Conservation (phyloP, 768 basidiomycete species). For the Tylopilus balloui region DNA sequence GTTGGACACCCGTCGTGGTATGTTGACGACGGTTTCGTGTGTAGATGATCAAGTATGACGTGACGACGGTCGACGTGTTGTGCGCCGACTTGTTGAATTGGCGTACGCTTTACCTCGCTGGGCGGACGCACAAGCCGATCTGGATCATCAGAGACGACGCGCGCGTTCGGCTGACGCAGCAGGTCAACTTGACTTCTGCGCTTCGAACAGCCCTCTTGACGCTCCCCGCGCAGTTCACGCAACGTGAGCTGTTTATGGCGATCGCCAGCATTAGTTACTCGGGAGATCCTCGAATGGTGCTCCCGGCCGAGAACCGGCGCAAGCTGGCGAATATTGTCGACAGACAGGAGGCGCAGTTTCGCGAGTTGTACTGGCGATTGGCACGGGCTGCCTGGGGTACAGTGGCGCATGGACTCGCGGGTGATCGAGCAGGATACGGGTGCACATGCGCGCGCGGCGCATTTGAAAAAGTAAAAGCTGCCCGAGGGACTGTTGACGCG, state of each 20-base stretch:
- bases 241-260: slow-evolving; percentile 76
- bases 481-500: slow-evolving; percentile 61
- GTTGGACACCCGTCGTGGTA: too few species aligned
- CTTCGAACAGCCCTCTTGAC: slow-evolving; percentile 86
- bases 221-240: slow-evolving; percentile 77
- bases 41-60: slow-evolving; percentile 94
- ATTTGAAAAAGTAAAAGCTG: slow-evolving; percentile 75
- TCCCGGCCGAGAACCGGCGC: slow-evolving; percentile 89
- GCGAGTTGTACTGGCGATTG: slow-evolving; percentile 78
- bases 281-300: slow-evolving; percentile 91
- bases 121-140: slow-evolving; percentile 96
- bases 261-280: slow-evolving; percentile 84
- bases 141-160: slow-evolving; percentile 91
- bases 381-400: slow-evolving; percentile 78
- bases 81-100: slow-evolving; percentile 90
- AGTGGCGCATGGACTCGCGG: slow-evolving; percentile 53
- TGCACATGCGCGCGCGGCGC: slow-evolving; percentile 62
- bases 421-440: slow-evolving; percentile 72
- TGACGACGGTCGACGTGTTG: slow-evolving; percentile 86
- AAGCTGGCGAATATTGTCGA: slow-evolving; percentile 94
- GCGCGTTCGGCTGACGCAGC: slow-evolving; percentile 85
- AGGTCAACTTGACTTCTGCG: slow-evolving; percentile 90
- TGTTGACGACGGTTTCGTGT: background rate
- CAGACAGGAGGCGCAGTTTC: slow-evolving; percentile 78
- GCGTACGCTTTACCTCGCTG: slow-evolving; percentile 89